Evolutionary conservation across 2,329 filamentous ascomycete species (phyloP).

Genomic region (Ceratocystiopsis brevicomis): DNA sequence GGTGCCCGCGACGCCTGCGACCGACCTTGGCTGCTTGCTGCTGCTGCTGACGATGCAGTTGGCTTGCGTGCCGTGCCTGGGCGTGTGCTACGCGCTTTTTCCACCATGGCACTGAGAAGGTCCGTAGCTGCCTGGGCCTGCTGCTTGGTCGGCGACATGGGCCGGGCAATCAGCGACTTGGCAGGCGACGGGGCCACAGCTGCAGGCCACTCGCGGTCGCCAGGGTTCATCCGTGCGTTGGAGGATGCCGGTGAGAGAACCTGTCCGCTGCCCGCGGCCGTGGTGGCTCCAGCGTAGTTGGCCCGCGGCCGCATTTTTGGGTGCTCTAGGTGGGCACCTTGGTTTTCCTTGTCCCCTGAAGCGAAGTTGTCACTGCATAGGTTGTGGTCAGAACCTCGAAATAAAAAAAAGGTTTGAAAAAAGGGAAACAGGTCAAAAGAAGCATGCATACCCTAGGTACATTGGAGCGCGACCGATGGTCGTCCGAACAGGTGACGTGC

Average conservation of each 20-base stretch:
- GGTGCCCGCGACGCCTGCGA: constrained; percentile 12
- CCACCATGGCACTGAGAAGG: constrained; percentile 36
- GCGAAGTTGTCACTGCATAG: constrained; percentile 40
- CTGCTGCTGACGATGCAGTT: constrained; percentile 18
- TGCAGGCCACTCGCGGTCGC: constrained; percentile 17
- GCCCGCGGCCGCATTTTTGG: constrained; percentile 47
- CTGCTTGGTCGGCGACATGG: constrained; percentile 44
- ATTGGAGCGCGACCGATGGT: constrained; percentile 17
- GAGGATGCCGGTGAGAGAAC: constrained; percentile 68
- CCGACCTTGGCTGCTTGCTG: constrained; percentile 12
- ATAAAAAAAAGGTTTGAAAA: constrained; percentile 4
- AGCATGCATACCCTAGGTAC: constrained; percentile 28
- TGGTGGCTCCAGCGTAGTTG: constrained; percentile 17
- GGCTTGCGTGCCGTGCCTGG: constrained; percentile 25
- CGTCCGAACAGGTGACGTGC: not conserved
- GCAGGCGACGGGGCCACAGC: constrained; percentile 26
- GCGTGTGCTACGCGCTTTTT: constrained; percentile 38
- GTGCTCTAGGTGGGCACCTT: constrained; percentile 35
- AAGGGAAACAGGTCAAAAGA: too few relatives aligned
- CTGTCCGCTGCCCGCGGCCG: constrained; percentile 23
- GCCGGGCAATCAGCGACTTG: constrained; percentile 38
- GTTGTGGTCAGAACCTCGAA: constrained; percentile 10
- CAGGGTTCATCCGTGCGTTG: constrained; percentile 51
- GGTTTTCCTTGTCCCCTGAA: constrained; percentile 61
- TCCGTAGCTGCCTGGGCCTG: constrained; percentile 19